A percentile compares a stretch with the other conserved stretches of the same genome.
These are phyloP conservation scores for Venturia asperata DNA, from an alignment of 2,329 filamentous ascomycete genomes.

Conservation along the genomic window DNA sequence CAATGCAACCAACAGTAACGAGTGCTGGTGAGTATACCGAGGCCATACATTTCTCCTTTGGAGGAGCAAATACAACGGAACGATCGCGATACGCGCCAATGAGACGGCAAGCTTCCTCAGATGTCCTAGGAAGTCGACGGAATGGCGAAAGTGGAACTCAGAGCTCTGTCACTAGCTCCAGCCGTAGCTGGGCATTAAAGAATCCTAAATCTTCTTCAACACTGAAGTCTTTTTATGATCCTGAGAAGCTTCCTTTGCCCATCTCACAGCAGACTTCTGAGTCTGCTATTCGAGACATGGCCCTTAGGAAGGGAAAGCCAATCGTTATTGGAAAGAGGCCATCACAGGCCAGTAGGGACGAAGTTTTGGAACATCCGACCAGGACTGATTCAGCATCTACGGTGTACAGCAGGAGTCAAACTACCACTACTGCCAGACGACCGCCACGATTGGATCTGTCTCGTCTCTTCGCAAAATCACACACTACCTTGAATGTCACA, in stretches of 20 bases:
- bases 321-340: neutral
- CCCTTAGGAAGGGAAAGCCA: slow-evolving; percentile 34
- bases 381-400: neutral
- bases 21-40: neutral
- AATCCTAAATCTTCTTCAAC: slow-evolving; percentile 34
- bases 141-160: neutral
- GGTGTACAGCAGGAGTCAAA: slow-evolving; percentile 22
- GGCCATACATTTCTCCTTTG: neutral
- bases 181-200: slow-evolving; percentile 16
- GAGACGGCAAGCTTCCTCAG: slow-evolving; percentile 26
- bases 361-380: neutral
- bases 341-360: slow-evolving; percentile 18
- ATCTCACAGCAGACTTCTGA: slow-evolving; percentile 41
- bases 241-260: slow-evolving; percentile 33
- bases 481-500: slow-evolving; percentile 26
- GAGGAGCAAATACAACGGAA: neutral
- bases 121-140: slow-evolving; percentile 25
- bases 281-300: slow-evolving; percentile 39
- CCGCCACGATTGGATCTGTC: slow-evolving; percentile 36
- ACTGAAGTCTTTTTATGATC: slow-evolving; percentile 38
- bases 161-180: neutral
- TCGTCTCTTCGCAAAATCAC: slow-evolving; percentile 34
- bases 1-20: neutral
- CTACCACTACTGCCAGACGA: slow-evolving; percentile 28
- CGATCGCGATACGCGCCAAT: slow-evolving; percentile 5